These are phyloP conservation scores for Scutellaria baicalensis DNA, from an alignment of 257 asterid species.

Conservation along the genomic window DNA sequence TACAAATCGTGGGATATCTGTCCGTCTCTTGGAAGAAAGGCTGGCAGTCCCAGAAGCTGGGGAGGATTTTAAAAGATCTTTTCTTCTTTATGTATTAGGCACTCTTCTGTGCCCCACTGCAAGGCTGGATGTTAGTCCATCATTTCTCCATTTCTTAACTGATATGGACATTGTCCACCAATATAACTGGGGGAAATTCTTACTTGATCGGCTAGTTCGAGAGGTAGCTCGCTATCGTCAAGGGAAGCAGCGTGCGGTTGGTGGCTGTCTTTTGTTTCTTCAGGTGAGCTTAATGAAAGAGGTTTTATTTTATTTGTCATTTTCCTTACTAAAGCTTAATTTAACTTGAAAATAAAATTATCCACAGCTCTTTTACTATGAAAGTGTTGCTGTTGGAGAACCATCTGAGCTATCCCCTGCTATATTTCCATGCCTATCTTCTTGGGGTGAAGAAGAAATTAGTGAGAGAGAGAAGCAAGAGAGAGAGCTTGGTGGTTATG, in stretches of 20 bases:
- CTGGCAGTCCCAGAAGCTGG: conserved; percentile 91
- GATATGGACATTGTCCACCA: conserved; percentile 88
- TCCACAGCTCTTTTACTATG: conserved; percentile 89
- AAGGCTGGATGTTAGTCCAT: conserved; percentile 94
- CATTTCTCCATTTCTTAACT: conserved; percentile 89
- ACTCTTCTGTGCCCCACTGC: conserved; percentile 96
- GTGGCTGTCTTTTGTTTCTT: conserved; percentile 97
- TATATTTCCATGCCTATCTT: conserved; percentile 80
- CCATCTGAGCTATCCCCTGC: conserved; percentile 81
- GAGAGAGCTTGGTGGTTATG: conserved; percentile 94
- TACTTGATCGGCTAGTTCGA: conserved; percentile 90
- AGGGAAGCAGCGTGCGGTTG: conserved; percentile 98
- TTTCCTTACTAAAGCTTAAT: not conserved
- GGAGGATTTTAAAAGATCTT: conserved; percentile 92
- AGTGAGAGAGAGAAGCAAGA: conserved; percentile 93
- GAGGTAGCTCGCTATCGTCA: conserved; percentile 97
- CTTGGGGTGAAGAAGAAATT: conserved; percentile 99
- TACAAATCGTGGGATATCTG: conserved; percentile 90
- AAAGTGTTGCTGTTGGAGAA: conserved; percentile 92
- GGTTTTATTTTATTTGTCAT: not conserved
- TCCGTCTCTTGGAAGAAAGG: conserved; percentile 81
- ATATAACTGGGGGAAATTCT: conserved; percentile 95
- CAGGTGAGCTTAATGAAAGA: conserved; percentile 47
- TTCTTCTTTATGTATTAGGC: conserved; percentile 89
- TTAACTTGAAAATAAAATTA: not conserved